A percentile compares a stretch with the other conserved stretches of the same genome.
These are phyloP conservation scores for Barnettozyma sp. DNA, from an alignment of 805 yeast species.

Conservation along the genomic window DNA sequence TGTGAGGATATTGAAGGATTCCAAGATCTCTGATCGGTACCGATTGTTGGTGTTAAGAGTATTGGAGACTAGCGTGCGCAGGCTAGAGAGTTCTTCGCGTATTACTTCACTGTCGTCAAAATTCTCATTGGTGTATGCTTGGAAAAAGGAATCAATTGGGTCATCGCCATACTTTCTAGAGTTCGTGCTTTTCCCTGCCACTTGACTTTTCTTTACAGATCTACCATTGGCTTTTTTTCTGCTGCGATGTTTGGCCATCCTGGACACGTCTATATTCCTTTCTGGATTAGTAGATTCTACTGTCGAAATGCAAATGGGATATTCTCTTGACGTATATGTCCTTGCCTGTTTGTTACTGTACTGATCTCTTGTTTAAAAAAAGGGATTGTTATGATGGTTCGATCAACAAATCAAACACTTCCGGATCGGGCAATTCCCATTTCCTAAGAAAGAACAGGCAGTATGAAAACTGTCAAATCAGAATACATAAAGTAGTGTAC, in stretches of 20 bases:
- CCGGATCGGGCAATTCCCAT: no score
- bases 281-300: no score
- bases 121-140: slow-evolving; percentile 4
- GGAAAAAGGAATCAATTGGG: slow-evolving; percentile 8
- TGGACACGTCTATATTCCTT: no score
- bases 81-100: slow-evolving; percentile 2
- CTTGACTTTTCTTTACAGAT: no score
- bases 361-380: no score
- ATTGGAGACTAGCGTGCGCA: slow-evolving; percentile 7
- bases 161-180: slow-evolving; percentile 1
- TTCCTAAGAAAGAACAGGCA: no score
- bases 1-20: slow-evolving; percentile 5
- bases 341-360: no score
- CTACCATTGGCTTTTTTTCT: slow-evolving; percentile 9
- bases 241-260: slow-evolving; percentile 8
- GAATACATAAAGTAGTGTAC: no score
- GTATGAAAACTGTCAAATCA: no score
- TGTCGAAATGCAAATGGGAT: no score
- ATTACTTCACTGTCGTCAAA: slow-evolving; percentile 4
- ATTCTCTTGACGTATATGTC: no score
- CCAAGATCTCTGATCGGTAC: slow-evolving; percentile 9
- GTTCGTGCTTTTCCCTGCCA: not conserved
- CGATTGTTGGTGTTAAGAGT: slow-evolving; percentile 6
- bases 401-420: no score
- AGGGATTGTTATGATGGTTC: slow-evolving; percentile 3